Percentiles rank a stretch among this genome's conserved stretches.
Conservation (phyloP, 805 yeast genomes). For the Candida nitratophila region DNA sequence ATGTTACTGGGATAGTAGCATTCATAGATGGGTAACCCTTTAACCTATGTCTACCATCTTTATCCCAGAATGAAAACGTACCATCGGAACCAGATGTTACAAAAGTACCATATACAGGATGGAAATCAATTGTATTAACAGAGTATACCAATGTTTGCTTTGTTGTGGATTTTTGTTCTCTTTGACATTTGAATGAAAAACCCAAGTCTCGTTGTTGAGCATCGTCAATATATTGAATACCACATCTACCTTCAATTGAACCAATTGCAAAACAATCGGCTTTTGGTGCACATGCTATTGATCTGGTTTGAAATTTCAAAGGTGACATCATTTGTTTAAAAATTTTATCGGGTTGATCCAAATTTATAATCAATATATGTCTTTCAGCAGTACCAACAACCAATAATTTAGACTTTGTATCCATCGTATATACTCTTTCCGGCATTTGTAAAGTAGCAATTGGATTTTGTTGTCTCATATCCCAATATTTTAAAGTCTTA, state of each 20-base stretch:
- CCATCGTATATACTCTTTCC: slow-evolving; percentile 89
- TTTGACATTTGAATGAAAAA: slow-evolving; percentile 92
- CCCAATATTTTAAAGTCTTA: slow-evolving; percentile 92
- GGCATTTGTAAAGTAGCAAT: slow-evolving; percentile 77
- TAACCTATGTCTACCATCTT: slow-evolving; percentile 81
- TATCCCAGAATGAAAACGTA: slow-evolving; percentile 91
- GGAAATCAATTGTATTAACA: slow-evolving; percentile 75
- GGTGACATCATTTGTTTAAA: slow-evolving; percentile 72
- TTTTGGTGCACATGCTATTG: slow-evolving; percentile 77
- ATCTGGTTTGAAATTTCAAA: slow-evolving; percentile 82
- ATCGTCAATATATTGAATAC: slow-evolving; percentile 86
- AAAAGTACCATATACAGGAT: slow-evolving; percentile 86
- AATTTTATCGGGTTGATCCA: slow-evolving; percentile 76
- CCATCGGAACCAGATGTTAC: slow-evolving; percentile 96
- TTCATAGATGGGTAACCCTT: slow-evolving; percentile 67
- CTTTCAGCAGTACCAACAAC: slow-evolving; percentile 95
- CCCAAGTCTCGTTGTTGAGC: slow-evolving; percentile 63
- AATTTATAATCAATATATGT: slow-evolving; percentile 68
- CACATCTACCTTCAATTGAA: slow-evolving; percentile 92
- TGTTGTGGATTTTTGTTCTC: slow-evolving; percentile 52
- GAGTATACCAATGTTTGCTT: slow-evolving; percentile 68
- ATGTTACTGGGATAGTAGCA: slow-evolving; percentile 65
- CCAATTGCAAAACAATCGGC: slow-evolving; percentile 93
- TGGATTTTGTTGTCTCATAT: slow-evolving; percentile 77
- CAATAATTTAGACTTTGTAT: slow-evolving; percentile 66